phyloP scores from a whole-genome alignment of 352 stramenopile species.

The Phytophthora sp. region DNA sequence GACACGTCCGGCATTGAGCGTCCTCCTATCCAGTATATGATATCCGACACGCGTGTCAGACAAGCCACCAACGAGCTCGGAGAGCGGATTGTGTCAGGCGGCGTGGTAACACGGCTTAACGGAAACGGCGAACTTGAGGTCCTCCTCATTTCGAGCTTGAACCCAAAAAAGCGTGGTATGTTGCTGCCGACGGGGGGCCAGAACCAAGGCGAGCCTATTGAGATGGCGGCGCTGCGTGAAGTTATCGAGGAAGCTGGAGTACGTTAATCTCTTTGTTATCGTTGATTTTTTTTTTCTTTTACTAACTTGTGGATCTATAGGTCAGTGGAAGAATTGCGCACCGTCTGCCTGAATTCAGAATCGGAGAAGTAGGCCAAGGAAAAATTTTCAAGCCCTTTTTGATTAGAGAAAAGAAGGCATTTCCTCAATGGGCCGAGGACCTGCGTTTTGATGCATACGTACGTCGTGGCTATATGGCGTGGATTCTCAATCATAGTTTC shows the following conservation, averaged over 20 bases:
- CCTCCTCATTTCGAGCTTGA: constrained; percentile 29
- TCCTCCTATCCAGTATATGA: background rate
- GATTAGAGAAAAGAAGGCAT: constrained; percentile 8
- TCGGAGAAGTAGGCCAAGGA: background rate
- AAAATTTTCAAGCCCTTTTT: constrained; percentile 12
- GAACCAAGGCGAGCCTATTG: background rate
- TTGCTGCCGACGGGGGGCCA: constrained; percentile 20
- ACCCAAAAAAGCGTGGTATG: constrained; percentile 14
- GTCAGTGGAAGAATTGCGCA: background rate
- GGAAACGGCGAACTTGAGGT: constrained; percentile 1
- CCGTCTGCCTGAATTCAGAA: background rate
- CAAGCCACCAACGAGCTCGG: background rate
- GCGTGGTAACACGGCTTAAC: background rate
- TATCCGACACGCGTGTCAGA: background rate
- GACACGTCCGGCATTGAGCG: too few relatives aligned
- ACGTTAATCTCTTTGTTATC: background rate
- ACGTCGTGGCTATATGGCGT: background rate
- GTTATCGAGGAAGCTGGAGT: constrained; percentile 15
- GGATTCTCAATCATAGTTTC: background rate
- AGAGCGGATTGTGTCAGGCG: background rate
- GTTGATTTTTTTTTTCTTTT: background rate
- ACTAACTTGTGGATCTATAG: background rate
- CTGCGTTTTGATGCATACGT: constrained; percentile 24
- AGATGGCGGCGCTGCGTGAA: background rate
- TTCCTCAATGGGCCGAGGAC: constrained; percentile 25